phyloP scores from a whole-genome alignment of 2,329 filamentous ascomycete species.

The Colletotrichum sp. region DNA sequence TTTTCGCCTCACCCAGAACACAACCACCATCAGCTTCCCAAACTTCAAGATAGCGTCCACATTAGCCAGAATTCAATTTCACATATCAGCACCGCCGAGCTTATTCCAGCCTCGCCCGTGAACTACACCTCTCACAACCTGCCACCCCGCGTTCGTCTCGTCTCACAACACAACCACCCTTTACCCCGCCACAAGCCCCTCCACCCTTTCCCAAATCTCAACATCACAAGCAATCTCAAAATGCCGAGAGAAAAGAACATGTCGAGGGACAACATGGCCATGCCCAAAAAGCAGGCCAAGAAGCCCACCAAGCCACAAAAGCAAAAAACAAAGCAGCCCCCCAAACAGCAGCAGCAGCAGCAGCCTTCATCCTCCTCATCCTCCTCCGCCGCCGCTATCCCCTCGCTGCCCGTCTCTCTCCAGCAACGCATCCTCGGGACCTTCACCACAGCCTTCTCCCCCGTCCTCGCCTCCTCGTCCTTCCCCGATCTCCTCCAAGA shows the following conservation, averaged over 20 bases:
- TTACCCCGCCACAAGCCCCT: not conserved
- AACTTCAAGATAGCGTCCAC: not conserved
- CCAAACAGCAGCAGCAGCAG: not conserved
- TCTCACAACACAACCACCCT: not conserved
- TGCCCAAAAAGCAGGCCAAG: constrained; percentile 8
- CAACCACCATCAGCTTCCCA: not conserved
- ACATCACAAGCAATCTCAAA: not conserved
- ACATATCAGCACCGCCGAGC: not conserved
- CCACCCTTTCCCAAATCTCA: not conserved
- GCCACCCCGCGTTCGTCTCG: not conserved
- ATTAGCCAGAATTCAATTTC: not conserved
- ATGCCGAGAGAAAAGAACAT: not conserved
- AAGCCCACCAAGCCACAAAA: not conserved
- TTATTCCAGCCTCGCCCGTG: not conserved
- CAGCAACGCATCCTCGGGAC: constrained; percentile 77
- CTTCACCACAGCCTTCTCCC: constrained; percentile 69
- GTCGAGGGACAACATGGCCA: not conserved
- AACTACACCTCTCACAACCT: not conserved
- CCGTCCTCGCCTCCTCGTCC: constrained; percentile 47
- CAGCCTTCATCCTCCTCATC: not conserved
- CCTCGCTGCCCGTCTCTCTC: not conserved
- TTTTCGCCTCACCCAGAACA: constrained; percentile 13
- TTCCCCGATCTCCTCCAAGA: constrained; percentile 70
- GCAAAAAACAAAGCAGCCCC: not conserved
- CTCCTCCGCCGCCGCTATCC: not conserved